Base-by-base conservation (phyloP, 257 asterid genomes). In the Vinca minor region DNA sequence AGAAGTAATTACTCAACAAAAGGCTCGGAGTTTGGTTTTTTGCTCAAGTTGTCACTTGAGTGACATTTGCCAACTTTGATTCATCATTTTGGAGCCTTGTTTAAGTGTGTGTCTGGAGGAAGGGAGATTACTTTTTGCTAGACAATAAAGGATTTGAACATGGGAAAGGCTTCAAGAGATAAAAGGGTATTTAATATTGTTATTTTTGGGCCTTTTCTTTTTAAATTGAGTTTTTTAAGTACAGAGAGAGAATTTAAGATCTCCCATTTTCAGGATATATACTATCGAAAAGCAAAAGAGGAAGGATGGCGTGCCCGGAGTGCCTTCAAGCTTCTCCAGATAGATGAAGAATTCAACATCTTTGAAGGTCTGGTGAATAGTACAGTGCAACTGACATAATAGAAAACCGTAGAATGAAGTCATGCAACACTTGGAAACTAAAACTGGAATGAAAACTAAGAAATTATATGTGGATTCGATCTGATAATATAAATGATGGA, bases 231-330 rank as follows among this genome's bases (percentile, higher is more conserved):
- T 39, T 26, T 21, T 6, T 46, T 35, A 29, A 31, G 28, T 12
- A 7, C 28, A 32, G 6, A 4, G 53, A 25, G n/a, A 55, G 56
- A 60, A 14, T 31, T 63, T 77, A 52, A 59, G 47, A 64, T 36
- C 18, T 32, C 17, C 63, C 21, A 54, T 69, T 38, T 63, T 63
- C 78, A 93, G 97, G 99, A 93, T 68, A 93, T 93, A 65, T 89
- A 93, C 82, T 93, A 93, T 49, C 83, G 99, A 74, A 93, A 93
- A 83, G 99, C 97, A 59, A 93, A 89, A 74, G 99, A 93, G 73
- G 99, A 93, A 75, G 97, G 99, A n/a, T 93, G 99, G 97, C 81
- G 97, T 20, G 99, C 99, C 5, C 88, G 99, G 48, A 93, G 99
- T 74, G 99, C 99, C 68, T 93, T 87, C 84, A 93, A 93, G 78